Conservation (phyloP, 2,329 filamentous ascomycete genomes). For the Aureobasidium leucospermi region DNA sequence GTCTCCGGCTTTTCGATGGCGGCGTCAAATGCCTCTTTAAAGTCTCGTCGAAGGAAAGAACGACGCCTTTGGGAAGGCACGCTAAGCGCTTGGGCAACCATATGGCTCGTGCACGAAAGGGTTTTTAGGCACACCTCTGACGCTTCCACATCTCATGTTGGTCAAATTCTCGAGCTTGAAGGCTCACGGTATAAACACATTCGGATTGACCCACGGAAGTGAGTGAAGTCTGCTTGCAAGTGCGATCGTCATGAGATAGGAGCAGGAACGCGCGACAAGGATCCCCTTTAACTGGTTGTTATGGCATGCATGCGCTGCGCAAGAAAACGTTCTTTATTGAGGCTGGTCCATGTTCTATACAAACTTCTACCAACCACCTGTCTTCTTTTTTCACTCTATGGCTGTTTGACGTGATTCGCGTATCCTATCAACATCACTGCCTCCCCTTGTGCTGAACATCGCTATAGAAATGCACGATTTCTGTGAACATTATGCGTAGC, state of each 20-base stretch:
- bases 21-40: slow-evolving; percentile 12
- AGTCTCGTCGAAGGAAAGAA: slow-evolving; percentile 6
- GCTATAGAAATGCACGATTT: too few species aligned
- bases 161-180: background rate
- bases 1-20: slow-evolving; percentile 12
- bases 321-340: slow-evolving; percentile 1
- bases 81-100: background rate
- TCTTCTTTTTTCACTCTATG: slow-evolving; percentile 3
- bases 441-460: too few species aligned
- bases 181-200: background rate
- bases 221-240: background rate
- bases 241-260: background rate
- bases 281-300: background rate
- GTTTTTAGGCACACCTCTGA: background rate
- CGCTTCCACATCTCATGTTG: background rate
- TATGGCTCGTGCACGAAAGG: background rate
- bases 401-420: background rate
- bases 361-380: slow-evolving; percentile 12
- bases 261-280: background rate
- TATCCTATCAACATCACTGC: background rate
- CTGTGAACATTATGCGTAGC: too few species aligned
- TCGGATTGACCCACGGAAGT: background rate
- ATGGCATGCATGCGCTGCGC: slow-evolving; percentile 5
- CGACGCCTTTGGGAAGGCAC: slow-evolving; percentile 4
- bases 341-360: background rate